Percentiles rank a stretch among this genome's conserved stretches.
Conservation (phyloP, 805 yeast genomes). For the Myxozyma sirexii region DNA sequence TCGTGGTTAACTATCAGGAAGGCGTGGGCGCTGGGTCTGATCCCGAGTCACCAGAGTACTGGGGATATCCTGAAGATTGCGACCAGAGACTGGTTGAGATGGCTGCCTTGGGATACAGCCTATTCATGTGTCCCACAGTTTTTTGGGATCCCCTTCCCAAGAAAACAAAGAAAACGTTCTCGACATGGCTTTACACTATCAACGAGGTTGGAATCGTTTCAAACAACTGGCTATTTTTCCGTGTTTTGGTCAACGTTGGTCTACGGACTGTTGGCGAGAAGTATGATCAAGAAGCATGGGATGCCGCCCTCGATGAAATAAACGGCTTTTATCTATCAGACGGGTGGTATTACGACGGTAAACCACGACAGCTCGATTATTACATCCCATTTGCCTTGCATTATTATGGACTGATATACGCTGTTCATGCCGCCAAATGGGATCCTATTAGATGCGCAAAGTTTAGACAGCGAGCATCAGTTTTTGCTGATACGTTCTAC, state of each 20-base stretch:
- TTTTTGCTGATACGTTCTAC: conserved; percentile 38
- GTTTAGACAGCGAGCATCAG: conserved; percentile 35
- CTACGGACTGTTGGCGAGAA: conserved; percentile 37
- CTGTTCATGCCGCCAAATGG: conserved; percentile 23
- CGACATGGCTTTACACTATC: conserved; percentile 33
- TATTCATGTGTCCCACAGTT: conserved; percentile 37
- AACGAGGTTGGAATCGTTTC: conserved; percentile 34
- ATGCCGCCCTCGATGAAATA: conserved; percentile 36
- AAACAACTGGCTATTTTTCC: conserved; percentile 42
- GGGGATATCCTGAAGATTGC: conserved; percentile 38
- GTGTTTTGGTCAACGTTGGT: conserved; percentile 41
- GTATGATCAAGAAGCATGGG: conserved; percentile 23
- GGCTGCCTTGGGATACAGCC: conserved; percentile 42
- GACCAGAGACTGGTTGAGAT: conserved; percentile 41
- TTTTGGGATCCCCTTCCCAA: conserved; percentile 40
- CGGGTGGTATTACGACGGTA: conserved; percentile 45
- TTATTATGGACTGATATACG: conserved; percentile 40
- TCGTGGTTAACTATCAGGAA: conserved; percentile 26
- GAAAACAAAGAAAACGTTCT: conserved; percentile 34
- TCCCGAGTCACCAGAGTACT: conserved; percentile 40
- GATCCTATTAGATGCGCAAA: conserved; percentile 31
- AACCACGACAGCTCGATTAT: conserved; percentile 38
- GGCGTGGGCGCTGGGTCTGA: conserved; percentile 41
- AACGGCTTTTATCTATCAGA: conserved; percentile 39
- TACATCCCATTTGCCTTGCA: conserved; percentile 44